Evolutionary conservation across 2,329 filamentous ascomycete species (phyloP).

Genomic region (Nemania diffusa): DNA sequence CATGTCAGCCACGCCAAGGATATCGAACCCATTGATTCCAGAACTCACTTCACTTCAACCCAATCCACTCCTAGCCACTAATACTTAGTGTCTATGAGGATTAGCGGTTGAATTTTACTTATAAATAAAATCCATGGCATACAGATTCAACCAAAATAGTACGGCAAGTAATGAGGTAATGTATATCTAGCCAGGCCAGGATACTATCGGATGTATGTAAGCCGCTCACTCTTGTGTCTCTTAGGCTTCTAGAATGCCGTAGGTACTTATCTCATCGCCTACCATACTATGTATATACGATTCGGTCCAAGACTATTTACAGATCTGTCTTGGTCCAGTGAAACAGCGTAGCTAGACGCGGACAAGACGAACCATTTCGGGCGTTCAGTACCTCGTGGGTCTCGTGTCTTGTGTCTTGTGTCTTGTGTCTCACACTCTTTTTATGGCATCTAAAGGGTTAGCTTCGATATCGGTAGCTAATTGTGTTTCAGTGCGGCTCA

Average conservation of each 20-base stretch:
- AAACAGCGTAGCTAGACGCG: neutral
- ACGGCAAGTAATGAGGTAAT: no score
- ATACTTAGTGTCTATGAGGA: neutral
- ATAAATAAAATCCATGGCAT: neutral
- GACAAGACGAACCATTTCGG: neutral
- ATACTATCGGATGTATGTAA: no score
- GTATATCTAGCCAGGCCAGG: no score
- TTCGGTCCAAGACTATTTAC: neutral
- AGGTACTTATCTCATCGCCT: no score
- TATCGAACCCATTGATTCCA: no score
- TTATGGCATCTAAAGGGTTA: neutral
- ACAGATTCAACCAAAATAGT: neutral
- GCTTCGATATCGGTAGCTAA: neutral
- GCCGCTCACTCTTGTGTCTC: no score
- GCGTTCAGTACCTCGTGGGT: neutral
- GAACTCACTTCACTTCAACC: neutral
- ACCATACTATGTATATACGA: neutral
- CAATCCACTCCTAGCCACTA: neutral
- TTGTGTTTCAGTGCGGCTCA: neutral
- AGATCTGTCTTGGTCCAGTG: neutral
- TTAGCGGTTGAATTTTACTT: neutral
- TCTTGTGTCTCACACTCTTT: neutral
- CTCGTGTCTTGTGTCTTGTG: neutral
- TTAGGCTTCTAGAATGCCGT: neutral
- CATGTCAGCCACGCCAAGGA: no score